Evolutionary conservation across 495 filamentous ascomycete genomes (phyloP), one percentile per base, ranked within the genome.

Genomic region (Xylaria sp.): DNA sequence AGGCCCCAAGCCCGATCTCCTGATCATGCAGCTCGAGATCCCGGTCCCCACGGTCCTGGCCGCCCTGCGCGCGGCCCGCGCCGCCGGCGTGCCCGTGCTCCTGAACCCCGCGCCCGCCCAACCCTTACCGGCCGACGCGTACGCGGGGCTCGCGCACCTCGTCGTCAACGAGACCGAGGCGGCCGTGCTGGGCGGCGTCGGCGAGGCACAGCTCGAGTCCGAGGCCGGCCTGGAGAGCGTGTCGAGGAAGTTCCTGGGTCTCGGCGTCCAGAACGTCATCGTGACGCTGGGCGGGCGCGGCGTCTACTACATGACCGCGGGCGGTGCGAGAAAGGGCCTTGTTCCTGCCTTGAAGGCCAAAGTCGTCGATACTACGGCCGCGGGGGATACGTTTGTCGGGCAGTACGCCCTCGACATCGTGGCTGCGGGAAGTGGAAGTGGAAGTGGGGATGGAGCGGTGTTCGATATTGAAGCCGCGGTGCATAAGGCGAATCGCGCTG

Each of bases 111-210:
- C 92, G 5, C 93, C 93, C 17, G 96, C 95, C 11, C 86, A 90
- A 43, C 75, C 77, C 21, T 74, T 98, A 3, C 93, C 93, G 0
- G 83, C 84, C 5, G 86, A 87, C n/a, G 90, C 86, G 26, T 96
- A 92, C 77, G 59, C 69, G 1, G 88, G 87, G 3, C 84, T 98
- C n/a, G 88, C 88, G 17, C 93, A 97, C 72, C 80, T 98, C 48
- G 88, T 98, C 46, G 85, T 98, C 69, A 98, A 99, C 76, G 95
- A 99, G 82, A 94, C 91, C 0, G 96, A 99, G 80, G 93, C 95
- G 0, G 88, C 90, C 17, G 84, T 94, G 33, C 84, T 97, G 71
- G 87, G 86, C 8, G 85, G 86, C 72, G 69, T 84, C 69, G 71
- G 81, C 62, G 85, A 88, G 12, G 74, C 79, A 3, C 83, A 79